A percentile compares a stretch with the other conserved stretches of the same genome.
These are phyloP conservation scores for Annulohypoxylon bovei DNA, from an alignment of 495 filamentous ascomycete species.

Conservation along the genomic window DNA sequence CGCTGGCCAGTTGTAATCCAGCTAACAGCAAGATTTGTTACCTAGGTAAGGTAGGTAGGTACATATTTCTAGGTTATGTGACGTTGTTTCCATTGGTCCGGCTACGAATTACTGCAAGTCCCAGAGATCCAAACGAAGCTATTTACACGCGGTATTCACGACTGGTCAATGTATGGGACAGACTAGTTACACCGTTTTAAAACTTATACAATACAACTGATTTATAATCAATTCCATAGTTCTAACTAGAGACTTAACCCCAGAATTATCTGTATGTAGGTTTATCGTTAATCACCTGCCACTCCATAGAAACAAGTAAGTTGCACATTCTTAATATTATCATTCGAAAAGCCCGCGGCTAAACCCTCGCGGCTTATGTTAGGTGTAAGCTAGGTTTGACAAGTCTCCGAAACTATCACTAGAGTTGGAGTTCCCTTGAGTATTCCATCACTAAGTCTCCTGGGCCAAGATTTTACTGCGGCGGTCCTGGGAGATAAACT, in stretches of 20 bases:
- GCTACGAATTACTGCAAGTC: not conserved
- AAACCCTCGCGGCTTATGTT: not conserved
- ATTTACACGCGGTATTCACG: not conserved
- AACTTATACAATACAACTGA: too few relatives aligned
- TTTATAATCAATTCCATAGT: too few relatives aligned
- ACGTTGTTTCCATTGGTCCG: not conserved
- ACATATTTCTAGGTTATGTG: not conserved
- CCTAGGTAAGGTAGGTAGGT: too few relatives aligned
- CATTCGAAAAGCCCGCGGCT: not conserved
- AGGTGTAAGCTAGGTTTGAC: too few relatives aligned
- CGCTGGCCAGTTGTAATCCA: not conserved
- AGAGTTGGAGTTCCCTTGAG: not conserved
- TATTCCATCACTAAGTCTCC: not conserved
- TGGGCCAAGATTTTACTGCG: not conserved
- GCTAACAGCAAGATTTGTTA: not conserved
- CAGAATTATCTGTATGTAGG: too few relatives aligned
- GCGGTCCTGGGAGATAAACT: conserved; percentile 14
- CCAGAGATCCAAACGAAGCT: not conserved
- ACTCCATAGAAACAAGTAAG: not conserved
- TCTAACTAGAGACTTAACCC: too few relatives aligned
- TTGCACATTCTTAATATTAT: too few relatives aligned
- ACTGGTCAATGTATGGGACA: not conserved
- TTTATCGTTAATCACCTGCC: too few relatives aligned
- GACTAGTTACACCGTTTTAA: too few relatives aligned
- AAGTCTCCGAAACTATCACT: not conserved